Percentiles rank a stretch among this genome's conserved stretches.
Conservation (phyloP, 805 yeast genomes). For the Wickerhamiella galacta region DNA sequence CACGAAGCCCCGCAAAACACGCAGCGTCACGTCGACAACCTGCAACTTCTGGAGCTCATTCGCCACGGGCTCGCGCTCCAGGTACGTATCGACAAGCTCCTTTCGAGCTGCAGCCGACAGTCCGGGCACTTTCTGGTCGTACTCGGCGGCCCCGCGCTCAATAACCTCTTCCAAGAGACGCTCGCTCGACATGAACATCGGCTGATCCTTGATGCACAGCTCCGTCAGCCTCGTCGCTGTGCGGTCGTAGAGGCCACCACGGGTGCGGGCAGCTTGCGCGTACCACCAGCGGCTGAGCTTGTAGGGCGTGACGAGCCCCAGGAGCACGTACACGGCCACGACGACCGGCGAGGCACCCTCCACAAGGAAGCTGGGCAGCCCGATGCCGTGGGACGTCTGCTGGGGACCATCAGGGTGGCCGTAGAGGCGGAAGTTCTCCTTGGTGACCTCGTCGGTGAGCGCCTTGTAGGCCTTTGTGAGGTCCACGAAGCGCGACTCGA, state of each 20-base stretch:
- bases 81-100: conserved; percentile 37
- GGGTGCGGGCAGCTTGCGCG: conserved; percentile 61
- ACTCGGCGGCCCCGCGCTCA: conserved; percentile 46
- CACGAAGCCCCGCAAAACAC: conserved; percentile 50
- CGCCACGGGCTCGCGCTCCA: conserved; percentile 32
- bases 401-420: conserved; percentile 99
- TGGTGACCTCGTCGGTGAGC: conserved; percentile 73
- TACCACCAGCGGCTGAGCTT: conserved; percentile 86
- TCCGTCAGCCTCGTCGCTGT: conserved; percentile 73
- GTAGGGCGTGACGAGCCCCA: conserved; percentile 66
- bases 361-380: conserved; percentile 78
- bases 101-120: conserved; percentile 32
- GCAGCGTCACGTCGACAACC: conserved; percentile 47
- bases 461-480: conserved; percentile 90
- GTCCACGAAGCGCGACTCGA: conserved; percentile 64
- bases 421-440: conserved; percentile 64
- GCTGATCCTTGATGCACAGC: conserved; percentile 45
- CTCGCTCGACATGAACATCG: conserved; percentile 35
- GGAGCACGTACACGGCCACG: conserved; percentile 45
- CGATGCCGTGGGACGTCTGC: conserved; percentile 80
- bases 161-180: conserved; percentile 39
- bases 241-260: conserved; percentile 61
- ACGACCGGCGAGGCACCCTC: conserved; percentile 62
- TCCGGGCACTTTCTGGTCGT: conserved; percentile 27
- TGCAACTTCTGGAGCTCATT: conserved; percentile 32